phyloP scores from a whole-genome alignment of 345 rosid genomes.

The Syzygium grande region DNA sequence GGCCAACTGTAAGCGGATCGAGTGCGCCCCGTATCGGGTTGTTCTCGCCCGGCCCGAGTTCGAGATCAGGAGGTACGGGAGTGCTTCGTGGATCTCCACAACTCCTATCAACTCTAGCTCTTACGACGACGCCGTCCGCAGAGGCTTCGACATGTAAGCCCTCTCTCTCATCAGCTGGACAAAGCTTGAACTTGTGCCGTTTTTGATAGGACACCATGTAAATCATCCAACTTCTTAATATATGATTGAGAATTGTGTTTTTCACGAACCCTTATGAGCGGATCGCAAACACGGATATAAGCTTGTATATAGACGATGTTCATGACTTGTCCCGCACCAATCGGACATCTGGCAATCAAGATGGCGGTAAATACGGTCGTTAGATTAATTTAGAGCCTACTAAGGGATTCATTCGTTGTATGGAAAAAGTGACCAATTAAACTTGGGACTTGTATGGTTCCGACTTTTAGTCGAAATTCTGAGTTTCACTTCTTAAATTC shows the following conservation, averaged over 20 bases:
- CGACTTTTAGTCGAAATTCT: neutral
- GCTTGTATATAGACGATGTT: neutral
- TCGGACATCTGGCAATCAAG: neutral
- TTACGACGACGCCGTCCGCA: neutral
- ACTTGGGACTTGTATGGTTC: neutral
- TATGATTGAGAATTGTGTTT: neutral
- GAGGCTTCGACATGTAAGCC: constrained; percentile 10
- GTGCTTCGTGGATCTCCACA: neutral
- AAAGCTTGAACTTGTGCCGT: neutral
- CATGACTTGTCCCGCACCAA: neutral
- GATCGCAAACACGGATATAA: neutral
- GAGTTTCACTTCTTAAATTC: neutral
- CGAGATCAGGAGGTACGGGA: neutral
- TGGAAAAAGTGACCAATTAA: neutral
- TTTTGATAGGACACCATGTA: neutral
- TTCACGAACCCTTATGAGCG: neutral
- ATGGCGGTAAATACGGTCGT: neutral
- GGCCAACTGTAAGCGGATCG: neutral
- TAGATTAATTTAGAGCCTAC: neutral
- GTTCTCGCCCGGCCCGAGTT: neutral
- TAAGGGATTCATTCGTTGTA: neutral
- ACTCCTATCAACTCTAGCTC: neutral
- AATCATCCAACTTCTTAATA: neutral
- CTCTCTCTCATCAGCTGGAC: neutral
- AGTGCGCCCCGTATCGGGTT: neutral